Conservation (phyloP, 2,329 filamentous ascomycete species). For the Macroventuria anomochaeta region DNA sequence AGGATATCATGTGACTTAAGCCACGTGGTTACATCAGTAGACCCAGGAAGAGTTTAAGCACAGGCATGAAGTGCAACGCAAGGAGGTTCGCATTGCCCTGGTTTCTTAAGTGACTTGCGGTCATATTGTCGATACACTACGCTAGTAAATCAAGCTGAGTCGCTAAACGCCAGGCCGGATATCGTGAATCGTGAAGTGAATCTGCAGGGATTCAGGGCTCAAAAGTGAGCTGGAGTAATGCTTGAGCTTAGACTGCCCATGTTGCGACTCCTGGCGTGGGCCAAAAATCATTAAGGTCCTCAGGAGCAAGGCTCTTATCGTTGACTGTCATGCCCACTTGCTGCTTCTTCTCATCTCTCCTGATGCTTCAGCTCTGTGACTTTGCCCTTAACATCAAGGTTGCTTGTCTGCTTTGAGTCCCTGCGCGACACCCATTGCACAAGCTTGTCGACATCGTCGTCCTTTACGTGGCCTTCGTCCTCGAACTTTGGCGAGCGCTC, state of each 20-base stretch:
- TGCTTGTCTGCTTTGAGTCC: slow-evolving; percentile 11
- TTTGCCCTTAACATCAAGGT: slow-evolving; percentile 2
- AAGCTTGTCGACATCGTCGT: slow-evolving; percentile 19
- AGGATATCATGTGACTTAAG: too few species aligned
- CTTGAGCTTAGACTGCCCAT: background rate
- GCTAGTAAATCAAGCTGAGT: too few species aligned
- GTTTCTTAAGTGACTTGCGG: too few species aligned
- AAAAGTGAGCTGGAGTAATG: slow-evolving; percentile 13
- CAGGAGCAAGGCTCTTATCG: slow-evolving; percentile 20
- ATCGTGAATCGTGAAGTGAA: background rate
- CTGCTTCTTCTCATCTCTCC: slow-evolving; percentile 22
- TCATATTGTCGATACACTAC: background rate
- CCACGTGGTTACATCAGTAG: too few species aligned
- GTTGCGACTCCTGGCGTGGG: slow-evolving; percentile 5
- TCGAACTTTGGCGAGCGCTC: slow-evolving; percentile 8
- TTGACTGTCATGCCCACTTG: slow-evolving; percentile 29
- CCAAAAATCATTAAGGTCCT: slow-evolving; percentile 19
- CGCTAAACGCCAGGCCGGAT: too few species aligned
- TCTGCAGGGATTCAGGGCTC: background rate
- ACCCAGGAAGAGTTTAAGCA: too few species aligned
- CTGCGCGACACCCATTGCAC: slow-evolving; percentile 18
- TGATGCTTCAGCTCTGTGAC: slow-evolving; percentile 2
- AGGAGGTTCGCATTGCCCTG: background rate
- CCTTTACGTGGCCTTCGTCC: background rate
- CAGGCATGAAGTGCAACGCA: background rate